Evolutionary conservation across 2,329 filamentous ascomycete species (phyloP), one percentile per base, ranked within the genome.

Genomic region (Colletotrichum agaves): DNA sequence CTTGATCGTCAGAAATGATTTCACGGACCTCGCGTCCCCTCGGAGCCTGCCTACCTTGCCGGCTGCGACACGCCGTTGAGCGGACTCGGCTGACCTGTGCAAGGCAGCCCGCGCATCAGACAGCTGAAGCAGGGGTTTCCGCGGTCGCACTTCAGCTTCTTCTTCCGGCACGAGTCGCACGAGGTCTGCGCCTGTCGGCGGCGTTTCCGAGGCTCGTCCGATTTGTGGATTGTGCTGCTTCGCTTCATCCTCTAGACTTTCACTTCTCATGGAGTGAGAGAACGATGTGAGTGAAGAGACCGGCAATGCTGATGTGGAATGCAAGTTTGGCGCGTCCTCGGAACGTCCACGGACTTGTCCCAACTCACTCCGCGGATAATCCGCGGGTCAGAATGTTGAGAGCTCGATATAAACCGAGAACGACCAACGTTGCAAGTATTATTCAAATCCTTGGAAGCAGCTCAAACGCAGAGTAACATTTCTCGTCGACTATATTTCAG

Each of bases 81-180:
- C 21, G 53, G 33, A 0, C 8, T 55, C 15, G 64, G 56, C 19
- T 67, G 67, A 12, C 72, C 72, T 5, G 72, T 63, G 58, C 76
- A 78, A 8, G 67, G 23, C 23, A 75, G 59, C 0, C 72, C 71
- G 15, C 76, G 74, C 6, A 73, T 62, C 12, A 69, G 61, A 49
- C 76, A 78, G 52, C 71, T 76, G 11, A 71, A 71, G 43, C 76
- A 78, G 5, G 76, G 76, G 19, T 67, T 46, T 2, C 46, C 65
- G 15, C 75, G 71, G 63, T 76, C 75, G 59, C 76, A 78, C 65
- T 78, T 78, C 50, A 77, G 72, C 71, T 78, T 78, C 63, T 75
- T 77, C 27, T 52, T 69, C 12, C 76, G 73, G 61, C 76, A 78
- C 15, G 73, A 76, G 55, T 74, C 70, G 62, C 76, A 78, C n/a